Base-by-base conservation (phyloP, 2,329 filamentous ascomycete species). In the Didymella segeticola region DNA sequence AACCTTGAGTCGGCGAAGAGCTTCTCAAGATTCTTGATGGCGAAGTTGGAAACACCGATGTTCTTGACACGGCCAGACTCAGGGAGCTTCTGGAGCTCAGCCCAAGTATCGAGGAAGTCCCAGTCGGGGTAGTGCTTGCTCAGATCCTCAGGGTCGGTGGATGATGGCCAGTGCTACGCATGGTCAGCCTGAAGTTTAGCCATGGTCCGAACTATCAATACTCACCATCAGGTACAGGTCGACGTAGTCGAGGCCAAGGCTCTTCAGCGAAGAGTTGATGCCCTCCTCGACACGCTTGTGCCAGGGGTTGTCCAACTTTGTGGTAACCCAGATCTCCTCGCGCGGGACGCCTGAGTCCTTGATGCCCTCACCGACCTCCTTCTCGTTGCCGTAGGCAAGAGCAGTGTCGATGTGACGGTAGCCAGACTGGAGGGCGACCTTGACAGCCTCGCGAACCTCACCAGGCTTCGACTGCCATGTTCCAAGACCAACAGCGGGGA, bases 11-110 rank as follows among this genome's bases (percentile, higher is more conserved):
- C 83, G 63, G 82, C 85, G 57, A 95, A 80, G 53, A 80, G 82
- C 74, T 85, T 89, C 81, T 93, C 89, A 30, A 95, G 79, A 77
- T 95, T 90, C 75, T 80, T 85, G 73, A 93, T 90, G 60, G 83
- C 88, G 74, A 96, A 95, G 82, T 96, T 96, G 75, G 89, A 91
- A 52, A 95, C 89, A 66, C 90, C 90, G 71, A 93, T 91, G 79
- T 90, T 91, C 76, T 82, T 84, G 45, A 89, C 89, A 76, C 91
- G 90, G 73, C 87, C 87, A 37, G 83, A 86, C 10, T 76, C 83
- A 20, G 85, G 78, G 39, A 91, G 79, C 80, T 88, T 89, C 77
- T 89, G 85, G 81, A 90, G 80, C 78, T 87, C 86, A 56, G 81
- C 78, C 83, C 83, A 96, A 22, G 91, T 95, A 76, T 95, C 86